phyloP scores from a whole-genome alignment of 257 asterid genomes.

The Perilla frutescens region DNA sequence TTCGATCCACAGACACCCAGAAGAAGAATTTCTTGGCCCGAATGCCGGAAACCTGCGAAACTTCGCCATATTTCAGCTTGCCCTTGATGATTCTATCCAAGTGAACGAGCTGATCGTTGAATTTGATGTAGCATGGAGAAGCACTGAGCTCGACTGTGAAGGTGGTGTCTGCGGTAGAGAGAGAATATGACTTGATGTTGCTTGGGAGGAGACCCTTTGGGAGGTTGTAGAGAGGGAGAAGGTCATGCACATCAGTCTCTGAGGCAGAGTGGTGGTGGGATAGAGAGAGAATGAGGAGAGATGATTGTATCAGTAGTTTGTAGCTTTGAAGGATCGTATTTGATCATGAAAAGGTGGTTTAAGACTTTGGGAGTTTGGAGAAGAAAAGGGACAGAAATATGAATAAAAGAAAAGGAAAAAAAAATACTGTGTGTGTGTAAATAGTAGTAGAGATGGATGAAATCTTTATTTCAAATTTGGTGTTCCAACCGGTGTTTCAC shows the following conservation, averaged over 20 bases:
- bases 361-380: neutral
- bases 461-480: no score
- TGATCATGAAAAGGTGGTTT: constrained; percentile 18
- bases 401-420: neutral
- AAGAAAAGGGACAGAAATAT: neutral
- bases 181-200: constrained; percentile 42
- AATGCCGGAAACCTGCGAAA: constrained; percentile 60
- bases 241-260: constrained; percentile 40
- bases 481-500: no score
- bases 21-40: constrained; percentile 59
- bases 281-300: neutral
- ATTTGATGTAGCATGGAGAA: constrained; percentile 57
- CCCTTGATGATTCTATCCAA: constrained; percentile 55
- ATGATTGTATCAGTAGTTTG: neutral
- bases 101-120: constrained; percentile 55
- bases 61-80: constrained; percentile 53
- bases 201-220: constrained; percentile 46
- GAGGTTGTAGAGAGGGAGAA: constrained; percentile 46
- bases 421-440: no score
- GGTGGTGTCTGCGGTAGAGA: constrained; percentile 37
- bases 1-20: constrained; percentile 60
- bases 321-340: constrained; percentile 27
- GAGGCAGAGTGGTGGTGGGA: constrained; percentile 34
- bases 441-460: no score
- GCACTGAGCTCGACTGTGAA: constrained; percentile 45